Percentiles rank a stretch among this genome's conserved stretches.
phyloP scores from a whole-genome alignment of 163 green algal species.

The Chlamydomonas reinhardtii region DNA sequence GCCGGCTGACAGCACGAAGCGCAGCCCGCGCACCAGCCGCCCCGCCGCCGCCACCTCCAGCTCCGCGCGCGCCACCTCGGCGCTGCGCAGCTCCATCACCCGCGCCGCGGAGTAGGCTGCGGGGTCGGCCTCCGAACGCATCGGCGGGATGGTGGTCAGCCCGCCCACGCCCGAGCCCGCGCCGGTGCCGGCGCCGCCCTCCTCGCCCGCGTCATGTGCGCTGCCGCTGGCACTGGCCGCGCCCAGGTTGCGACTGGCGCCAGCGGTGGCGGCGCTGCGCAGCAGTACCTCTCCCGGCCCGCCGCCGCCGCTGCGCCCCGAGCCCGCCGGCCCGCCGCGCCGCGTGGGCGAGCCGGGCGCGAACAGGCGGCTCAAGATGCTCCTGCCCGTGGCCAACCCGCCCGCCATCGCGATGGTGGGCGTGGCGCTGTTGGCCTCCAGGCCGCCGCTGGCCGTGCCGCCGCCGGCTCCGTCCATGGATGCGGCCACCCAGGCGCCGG shows the following conservation, averaged over 20 bases:
- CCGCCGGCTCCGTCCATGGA: background rate
- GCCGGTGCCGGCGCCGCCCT: background rate
- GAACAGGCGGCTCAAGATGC: constrained; percentile 7
- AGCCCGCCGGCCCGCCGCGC: background rate
- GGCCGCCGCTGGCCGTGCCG: background rate
- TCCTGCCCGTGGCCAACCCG: background rate
- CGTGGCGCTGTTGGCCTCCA: background rate
- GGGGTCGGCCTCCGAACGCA: constrained; percentile 37
- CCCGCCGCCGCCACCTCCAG: background rate
- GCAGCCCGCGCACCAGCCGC: constrained; percentile 10
- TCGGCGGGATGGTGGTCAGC: constrained; percentile 33
- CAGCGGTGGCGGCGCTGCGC: background rate
- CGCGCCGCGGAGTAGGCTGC: constrained; percentile 5
- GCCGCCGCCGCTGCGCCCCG: background rate
- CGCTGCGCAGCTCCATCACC: constrained; percentile 8
- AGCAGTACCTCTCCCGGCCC: background rate
- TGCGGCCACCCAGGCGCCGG: background rate
- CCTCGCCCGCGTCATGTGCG: too few relatives aligned
- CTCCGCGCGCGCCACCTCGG: constrained; percentile 33
- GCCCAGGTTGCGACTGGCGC: too few relatives aligned
- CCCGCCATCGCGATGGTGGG: background rate
- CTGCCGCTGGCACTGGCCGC: too few relatives aligned
- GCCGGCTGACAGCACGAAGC: constrained; percentile 27
- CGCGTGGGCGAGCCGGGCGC: background rate
- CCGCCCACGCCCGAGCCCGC: background rate